Conservation (phyloP, 352 stramenopile species). For the Phytophthora meadii region DNA sequence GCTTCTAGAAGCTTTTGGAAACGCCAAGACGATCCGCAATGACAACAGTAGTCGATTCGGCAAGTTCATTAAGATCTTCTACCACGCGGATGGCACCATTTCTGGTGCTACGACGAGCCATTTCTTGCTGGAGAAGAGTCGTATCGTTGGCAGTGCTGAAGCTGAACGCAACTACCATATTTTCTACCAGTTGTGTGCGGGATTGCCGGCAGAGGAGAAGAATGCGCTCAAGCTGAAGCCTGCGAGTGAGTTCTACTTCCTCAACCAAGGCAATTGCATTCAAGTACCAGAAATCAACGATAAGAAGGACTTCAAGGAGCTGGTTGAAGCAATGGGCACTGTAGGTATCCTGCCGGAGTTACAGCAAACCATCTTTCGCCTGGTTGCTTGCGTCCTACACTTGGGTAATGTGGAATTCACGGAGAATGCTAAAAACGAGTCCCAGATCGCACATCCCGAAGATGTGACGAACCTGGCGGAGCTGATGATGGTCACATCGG, state of each 20-base stretch:
- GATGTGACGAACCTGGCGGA: constrained; percentile 80
- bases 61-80: constrained; percentile 97
- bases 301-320: constrained; percentile 94
- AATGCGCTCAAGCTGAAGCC: constrained; percentile 84
- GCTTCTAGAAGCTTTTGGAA: constrained; percentile 93
- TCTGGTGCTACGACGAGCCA: constrained; percentile 94
- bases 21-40: constrained; percentile 95
- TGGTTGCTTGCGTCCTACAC: constrained; percentile 97
- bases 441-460: constrained; percentile 66
- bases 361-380: constrained; percentile 94
- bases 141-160: constrained; percentile 93
- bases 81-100: constrained; percentile 91
- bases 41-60: constrained; percentile 97
- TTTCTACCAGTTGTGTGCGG: constrained; percentile 97
- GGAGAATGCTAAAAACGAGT: constrained; percentile 88
- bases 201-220: constrained; percentile 73
- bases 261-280: constrained; percentile 95
- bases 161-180: constrained; percentile 99
- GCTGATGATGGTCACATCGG: constrained; percentile 86
- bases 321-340: constrained; percentile 93
- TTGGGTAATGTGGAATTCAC: constrained; percentile 96
- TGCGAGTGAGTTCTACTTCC: constrained; percentile 91
- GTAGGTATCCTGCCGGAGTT: constrained; percentile 91
- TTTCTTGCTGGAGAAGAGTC: constrained; percentile 98
- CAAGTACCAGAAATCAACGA: constrained; percentile 94